Percentiles rank a stretch among this genome's conserved stretches.
phyloP scores from a whole-genome alignment of 371 early-diverging fungal species.

The Circinella umbellata region DNA sequence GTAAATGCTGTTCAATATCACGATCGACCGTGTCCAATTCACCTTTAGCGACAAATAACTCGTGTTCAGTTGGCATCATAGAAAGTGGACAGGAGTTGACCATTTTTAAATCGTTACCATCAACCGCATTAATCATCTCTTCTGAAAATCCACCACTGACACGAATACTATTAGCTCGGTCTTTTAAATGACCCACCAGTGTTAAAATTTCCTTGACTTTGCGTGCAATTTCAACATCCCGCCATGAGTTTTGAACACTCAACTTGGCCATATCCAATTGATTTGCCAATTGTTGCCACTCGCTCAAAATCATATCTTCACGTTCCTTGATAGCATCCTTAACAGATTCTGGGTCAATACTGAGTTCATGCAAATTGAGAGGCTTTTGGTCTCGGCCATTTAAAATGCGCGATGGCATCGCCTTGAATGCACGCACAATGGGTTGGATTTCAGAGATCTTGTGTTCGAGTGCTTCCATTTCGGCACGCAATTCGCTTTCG shows the following conservation, averaged over 20 bases:
- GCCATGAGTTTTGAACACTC: constrained; percentile 34
- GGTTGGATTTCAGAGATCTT: constrained; percentile 42
- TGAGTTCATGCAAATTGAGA: constrained; percentile 28
- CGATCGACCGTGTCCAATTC: constrained; percentile 48
- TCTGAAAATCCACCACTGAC: constrained; percentile 25
- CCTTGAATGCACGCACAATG: constrained; percentile 45
- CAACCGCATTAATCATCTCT: constrained; percentile 10
- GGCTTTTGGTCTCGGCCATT: constrained; percentile 31
- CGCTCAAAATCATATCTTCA: constrained; percentile 34
- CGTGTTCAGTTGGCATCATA: constrained; percentile 49
- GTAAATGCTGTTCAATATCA: constrained; percentile 46
- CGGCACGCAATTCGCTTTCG: constrained; percentile 43
- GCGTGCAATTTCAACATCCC: constrained; percentile 46
- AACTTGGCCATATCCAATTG: constrained; percentile 29
- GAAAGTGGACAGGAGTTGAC: constrained; percentile 41
- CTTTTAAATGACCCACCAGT: constrained; percentile 51
- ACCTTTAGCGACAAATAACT: constrained; percentile 39
- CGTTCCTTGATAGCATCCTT: constrained; percentile 30
- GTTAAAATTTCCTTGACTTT: constrained; percentile 49
- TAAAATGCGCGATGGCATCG: constrained; percentile 39
- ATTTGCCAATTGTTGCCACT: constrained; percentile 41
- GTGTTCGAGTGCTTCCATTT: constrained; percentile 40
- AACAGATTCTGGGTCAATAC: constrained; percentile 29
- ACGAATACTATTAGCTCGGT: constrained; percentile 39
- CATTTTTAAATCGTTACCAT: constrained; percentile 27